Conservation (phyloP, 768 basidiomycete genomes). For the Pleurotus platypus region DNA sequence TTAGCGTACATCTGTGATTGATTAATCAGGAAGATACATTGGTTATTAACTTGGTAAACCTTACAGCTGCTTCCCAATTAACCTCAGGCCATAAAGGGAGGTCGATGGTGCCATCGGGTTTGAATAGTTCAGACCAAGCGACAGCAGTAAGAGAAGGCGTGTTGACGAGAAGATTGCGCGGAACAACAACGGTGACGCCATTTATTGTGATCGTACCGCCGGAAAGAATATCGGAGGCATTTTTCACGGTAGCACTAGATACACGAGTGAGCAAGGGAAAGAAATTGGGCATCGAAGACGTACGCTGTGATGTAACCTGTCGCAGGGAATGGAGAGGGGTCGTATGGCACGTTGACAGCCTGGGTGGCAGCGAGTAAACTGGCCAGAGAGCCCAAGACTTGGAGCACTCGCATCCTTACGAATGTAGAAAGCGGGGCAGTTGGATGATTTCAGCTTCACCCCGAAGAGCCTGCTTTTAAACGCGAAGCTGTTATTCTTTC, state of each 20-base stretch:
- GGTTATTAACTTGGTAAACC: neutral
- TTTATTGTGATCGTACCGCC: constrained; percentile 14
- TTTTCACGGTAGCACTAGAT: constrained; percentile 14
- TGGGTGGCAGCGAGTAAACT: neutral
- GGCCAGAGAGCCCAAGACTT: neutral
- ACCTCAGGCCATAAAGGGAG: constrained; percentile 15
- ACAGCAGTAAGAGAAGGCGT: constrained; percentile 15
- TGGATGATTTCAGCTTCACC: neutral
- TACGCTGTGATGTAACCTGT: constrained; percentile 13
- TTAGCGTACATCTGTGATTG: constrained; percentile 12
- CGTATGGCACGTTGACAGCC: constrained; percentile 11
- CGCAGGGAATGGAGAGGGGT: constrained; percentile 13
- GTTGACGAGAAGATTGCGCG: constrained; percentile 14
- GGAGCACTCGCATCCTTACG: neutral
- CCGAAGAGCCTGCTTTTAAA: neutral
- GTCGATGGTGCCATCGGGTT: constrained; percentile 9
- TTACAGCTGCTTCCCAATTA: constrained; percentile 13
- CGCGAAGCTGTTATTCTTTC: neutral
- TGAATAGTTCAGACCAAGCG: constrained; percentile 15
- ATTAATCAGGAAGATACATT: neutral
- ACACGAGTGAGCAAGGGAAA: neutral
- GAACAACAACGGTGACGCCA: constrained; percentile 11
- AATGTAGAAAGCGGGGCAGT: neutral
- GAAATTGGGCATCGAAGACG: neutral
- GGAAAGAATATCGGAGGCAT: constrained; percentile 14